Conservation (phyloP, 768 basidiomycete genomes). For the Boletus patriciae region DNA sequence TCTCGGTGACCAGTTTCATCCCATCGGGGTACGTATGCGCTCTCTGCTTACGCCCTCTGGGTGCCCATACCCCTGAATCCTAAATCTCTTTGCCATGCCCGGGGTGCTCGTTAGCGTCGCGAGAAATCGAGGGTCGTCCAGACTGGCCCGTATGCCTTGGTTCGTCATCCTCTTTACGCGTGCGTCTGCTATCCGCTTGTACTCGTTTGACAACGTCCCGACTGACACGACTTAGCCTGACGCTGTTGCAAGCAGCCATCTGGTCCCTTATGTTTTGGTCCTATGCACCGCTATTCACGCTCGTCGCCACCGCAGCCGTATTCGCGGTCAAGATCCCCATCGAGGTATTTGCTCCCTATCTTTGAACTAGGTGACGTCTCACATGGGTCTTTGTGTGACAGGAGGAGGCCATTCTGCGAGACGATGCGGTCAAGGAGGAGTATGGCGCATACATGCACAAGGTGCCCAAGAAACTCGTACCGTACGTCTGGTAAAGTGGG, state of each 20-base stretch:
- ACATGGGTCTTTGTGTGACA: neutral
- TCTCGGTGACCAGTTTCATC: conserved; percentile 6
- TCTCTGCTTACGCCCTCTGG: too few species aligned
- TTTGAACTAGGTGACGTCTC: neutral
- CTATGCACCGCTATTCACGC: conserved; percentile 1
- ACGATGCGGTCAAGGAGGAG: conserved; percentile 5
- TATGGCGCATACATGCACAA: conserved; percentile 13
- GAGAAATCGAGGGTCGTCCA: conserved; percentile 12
- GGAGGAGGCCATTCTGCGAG: conserved; percentile 10
- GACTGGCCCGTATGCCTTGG: conserved; percentile 15
- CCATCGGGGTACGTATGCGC: conserved; percentile 1
- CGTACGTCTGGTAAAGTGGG: conserved; percentile 4
- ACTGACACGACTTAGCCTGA: neutral
- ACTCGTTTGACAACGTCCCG: neutral
- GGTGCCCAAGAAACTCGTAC: conserved; percentile 14
- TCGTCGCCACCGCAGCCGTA: neutral
- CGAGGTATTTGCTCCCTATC: neutral
- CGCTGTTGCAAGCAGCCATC: neutral
- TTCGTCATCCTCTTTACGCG: neutral
- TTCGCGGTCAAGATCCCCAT: conserved; percentile 6
- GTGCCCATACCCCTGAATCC: too few species aligned
- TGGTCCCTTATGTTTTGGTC: conserved; percentile 11
- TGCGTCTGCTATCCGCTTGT: neutral
- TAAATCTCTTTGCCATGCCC: too few species aligned
- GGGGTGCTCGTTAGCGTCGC: neutral